These are phyloP conservation scores for Potentilla sterilis DNA, from an alignment of 306 rosid genomes.

Conservation along the genomic window DNA sequence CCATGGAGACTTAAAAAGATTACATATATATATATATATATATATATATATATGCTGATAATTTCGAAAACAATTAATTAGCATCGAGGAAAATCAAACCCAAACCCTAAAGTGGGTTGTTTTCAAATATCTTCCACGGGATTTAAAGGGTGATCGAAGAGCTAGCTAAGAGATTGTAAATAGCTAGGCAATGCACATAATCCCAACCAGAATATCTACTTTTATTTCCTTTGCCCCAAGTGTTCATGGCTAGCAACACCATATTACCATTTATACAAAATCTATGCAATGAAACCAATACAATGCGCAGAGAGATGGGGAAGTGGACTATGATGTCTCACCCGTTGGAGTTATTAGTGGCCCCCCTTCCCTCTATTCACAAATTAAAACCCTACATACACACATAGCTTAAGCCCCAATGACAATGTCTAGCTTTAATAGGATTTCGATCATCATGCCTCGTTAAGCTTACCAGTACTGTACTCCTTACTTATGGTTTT, in stretches of 20 bases:
- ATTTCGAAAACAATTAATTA: too few relatives aligned
- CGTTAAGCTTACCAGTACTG: constrained; percentile 5
- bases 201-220: neutral
- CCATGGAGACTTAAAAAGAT: too few relatives aligned
- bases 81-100: too few relatives aligned
- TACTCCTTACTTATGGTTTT: neutral
- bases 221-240: constrained; percentile 7
- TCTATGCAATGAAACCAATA: neutral
- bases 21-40: too few relatives aligned
- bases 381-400: neutral
- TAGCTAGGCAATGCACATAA: constrained; percentile 20
- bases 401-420: constrained; percentile 5
- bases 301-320: constrained; percentile 14
- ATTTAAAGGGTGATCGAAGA: neutral
- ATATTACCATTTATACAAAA: neutral
- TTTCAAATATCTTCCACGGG: neutral
- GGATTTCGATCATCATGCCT: neutral
- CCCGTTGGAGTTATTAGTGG: constrained; percentile 29
- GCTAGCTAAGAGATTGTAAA: neutral
- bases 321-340: constrained; percentile 31
- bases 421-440: neutral
- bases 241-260: neutral
- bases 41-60: too few relatives aligned
- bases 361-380: neutral
- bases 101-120: neutral